Base-by-base conservation (phyloP, 2,329 filamentous ascomycete genomes). In the Penicillium oxalicum region DNA sequence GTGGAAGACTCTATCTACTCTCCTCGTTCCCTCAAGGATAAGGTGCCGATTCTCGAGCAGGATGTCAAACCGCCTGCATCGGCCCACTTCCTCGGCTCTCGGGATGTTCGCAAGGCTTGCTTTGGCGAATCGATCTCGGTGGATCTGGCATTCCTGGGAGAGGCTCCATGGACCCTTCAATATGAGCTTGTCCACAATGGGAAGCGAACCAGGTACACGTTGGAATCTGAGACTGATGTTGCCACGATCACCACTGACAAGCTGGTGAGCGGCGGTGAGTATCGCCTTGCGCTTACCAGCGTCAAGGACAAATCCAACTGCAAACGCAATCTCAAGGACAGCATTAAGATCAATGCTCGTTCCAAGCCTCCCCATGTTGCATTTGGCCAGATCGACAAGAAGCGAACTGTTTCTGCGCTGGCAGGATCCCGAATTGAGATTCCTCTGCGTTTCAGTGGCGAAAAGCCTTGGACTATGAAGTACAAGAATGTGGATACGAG, bases 101-200 rank as follows among this genome's bases (percentile, higher is more conserved):
- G 75, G 6, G 73, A 77, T 18, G 73, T 75, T 34, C 72, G 71
- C 51, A 83, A 80, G 59, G 83, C 87, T 42, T 98, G 93, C 64
- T 85, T 97, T 47, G 89, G 93, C 51, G 85, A 95, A 48, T 77
- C 84, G 18, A 82, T 91, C 5, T 80, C 84, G 29, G 81, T 93
- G 27, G 82, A 88, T 48, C 82, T 96, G 35, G 70, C 77, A 44
- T 79, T 97, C 37, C 76, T 82, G 40, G 93, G 94, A 37, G 90
- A 97, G 60, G 78, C 84, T 13, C 93, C 94, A 0, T 97, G 91
- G 76, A 86, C 78, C 24, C 72, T 98, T 35, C 90, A 97, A 64
- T 98, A 95, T 73, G 93, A 97, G 68, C 75, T 96, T 36, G 81
- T 96, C 6, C 88, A 97, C 69, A 87, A 90, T 47, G 91, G 91